Percentiles rank a stretch among this genome's conserved stretches.
These are phyloP conservation scores for Ophiostoma triangulosporum DNA, from an alignment of 2,329 filamentous ascomycete genomes.

Conservation along the genomic window DNA sequence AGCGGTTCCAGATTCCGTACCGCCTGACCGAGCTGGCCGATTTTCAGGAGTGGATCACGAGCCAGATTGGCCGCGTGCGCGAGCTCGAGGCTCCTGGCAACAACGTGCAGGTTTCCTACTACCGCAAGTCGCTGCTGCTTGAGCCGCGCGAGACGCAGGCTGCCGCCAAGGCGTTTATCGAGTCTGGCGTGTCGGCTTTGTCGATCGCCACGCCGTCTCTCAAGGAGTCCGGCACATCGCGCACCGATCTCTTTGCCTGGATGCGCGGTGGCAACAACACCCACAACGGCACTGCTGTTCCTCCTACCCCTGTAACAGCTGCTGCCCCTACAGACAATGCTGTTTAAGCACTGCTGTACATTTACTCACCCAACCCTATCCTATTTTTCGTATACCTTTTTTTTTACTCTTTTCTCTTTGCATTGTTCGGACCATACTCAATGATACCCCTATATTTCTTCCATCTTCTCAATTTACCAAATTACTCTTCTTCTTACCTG, in stretches of 20 bases:
- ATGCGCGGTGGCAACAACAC: slow-evolving; percentile 11
- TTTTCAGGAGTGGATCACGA: slow-evolving; percentile 83
- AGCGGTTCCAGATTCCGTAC: slow-evolving; percentile 92
- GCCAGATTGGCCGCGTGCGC: slow-evolving; percentile 66
- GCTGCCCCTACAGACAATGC: neutral
- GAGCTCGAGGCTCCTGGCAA: slow-evolving; percentile 33
- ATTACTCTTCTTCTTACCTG: neutral
- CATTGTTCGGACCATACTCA: neutral
- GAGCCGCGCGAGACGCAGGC: slow-evolving; percentile 53
- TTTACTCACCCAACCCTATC: slow-evolving; percentile 1
- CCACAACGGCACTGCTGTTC: neutral
- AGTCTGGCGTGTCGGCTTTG: slow-evolving; percentile 13
- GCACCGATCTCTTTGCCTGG: slow-evolving; percentile 13
- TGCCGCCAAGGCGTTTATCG: slow-evolving; percentile 18
- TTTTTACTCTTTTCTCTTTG: neutral
- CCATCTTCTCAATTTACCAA: neutral
- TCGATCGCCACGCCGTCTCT: slow-evolving; percentile 1
- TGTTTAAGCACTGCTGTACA: neutral
- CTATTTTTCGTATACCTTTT: neutral
- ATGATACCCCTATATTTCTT: slow-evolving; percentile 1
- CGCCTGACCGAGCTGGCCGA: slow-evolving; percentile 70
- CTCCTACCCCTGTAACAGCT: neutral
- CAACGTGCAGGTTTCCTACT: slow-evolving; percentile 50
- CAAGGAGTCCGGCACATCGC: slow-evolving; percentile 6
- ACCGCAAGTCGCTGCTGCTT: slow-evolving; percentile 71